Evolutionary conservation across 2,329 filamentous ascomycete genomes (phyloP).

Genomic region (Hypoxylon sp.): DNA sequence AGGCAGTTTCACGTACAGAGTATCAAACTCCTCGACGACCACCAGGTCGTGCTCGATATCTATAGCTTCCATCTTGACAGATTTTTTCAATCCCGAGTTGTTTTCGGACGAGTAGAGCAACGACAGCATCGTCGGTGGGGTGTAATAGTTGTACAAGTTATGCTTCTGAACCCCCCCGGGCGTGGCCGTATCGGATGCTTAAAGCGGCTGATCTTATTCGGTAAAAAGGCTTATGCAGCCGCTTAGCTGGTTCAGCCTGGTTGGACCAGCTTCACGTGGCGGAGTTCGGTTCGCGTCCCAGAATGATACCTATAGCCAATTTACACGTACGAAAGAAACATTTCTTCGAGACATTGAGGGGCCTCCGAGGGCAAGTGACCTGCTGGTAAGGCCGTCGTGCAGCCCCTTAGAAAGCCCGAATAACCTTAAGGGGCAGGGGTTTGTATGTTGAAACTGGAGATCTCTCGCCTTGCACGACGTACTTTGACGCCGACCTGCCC

Average conservation of each 20-base stretch:
- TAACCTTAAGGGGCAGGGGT: slow-evolving; percentile 23
- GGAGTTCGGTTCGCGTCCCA: slow-evolving; percentile 41
- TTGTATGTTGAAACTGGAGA: slow-evolving; percentile 21
- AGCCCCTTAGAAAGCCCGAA: slow-evolving; percentile 36
- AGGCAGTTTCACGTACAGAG: slow-evolving; percentile 61
- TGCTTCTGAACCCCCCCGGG: slow-evolving; percentile 15
- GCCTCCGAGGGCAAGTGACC: slow-evolving; percentile 33
- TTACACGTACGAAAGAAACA: slow-evolving; percentile 36
- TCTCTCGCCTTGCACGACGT: slow-evolving; percentile 15
- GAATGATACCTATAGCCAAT: slow-evolving; percentile 34
- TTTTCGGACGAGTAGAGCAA: slow-evolving; percentile 38
- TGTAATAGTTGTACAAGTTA: slow-evolving; percentile 37
- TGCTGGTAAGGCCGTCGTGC: slow-evolving; percentile 40
- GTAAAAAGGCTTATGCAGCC: slow-evolving; percentile 31
- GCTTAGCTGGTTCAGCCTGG: slow-evolving; percentile 42
- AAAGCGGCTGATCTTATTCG: slow-evolving; percentile 36
- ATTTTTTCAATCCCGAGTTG: slow-evolving; percentile 24
- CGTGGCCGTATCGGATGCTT: slow-evolving; percentile 16
- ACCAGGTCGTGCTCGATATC: slow-evolving; percentile 60
- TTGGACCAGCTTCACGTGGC: slow-evolving; percentile 44
- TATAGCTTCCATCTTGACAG: slow-evolving; percentile 49
- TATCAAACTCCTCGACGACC: slow-evolving; percentile 68
- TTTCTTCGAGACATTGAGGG: slow-evolving; percentile 22
- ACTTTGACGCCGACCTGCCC: slow-evolving; percentile 29
- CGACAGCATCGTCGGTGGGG: slow-evolving; percentile 40